Base-by-base conservation (phyloP, 495 filamentous ascomycete species). In the Trichoderma orchidacearum region DNA sequence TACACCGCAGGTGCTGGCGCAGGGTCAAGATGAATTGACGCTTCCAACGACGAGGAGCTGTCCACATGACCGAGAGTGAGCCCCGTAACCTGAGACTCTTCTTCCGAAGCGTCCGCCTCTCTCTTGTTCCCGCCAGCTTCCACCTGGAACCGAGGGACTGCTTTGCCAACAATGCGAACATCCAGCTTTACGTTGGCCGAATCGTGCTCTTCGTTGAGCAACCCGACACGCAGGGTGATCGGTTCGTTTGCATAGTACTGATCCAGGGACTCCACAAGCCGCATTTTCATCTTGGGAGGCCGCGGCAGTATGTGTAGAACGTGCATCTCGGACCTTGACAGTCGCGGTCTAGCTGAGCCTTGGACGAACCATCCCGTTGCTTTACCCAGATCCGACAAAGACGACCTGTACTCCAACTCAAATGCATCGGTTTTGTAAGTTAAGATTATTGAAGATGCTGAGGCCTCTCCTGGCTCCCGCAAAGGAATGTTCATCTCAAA, bases 251-350 rank as follows among this genome's bases (percentile, higher is more conserved):
- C 85, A 63, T 95, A 97, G 67, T 93, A 94, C 30, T 85, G 81
- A 23, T 80, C 73, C 56, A 74, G 72, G 48, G 85, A 68, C 48
- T 80, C 76, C 2, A 77, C 71, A 21, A 86, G 67, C 27, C 72
- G 75, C 31, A 97, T 78, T 58, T 86, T 81, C 69, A 99, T 84
- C 66, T 96, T 97, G 0, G 93, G 93, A 36, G 93, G 93, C 64
- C 93, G 86, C 4, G 92, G 93, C 56, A 89, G 74, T 31, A 97
- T 82, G 50, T 79, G 86, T 30, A 85, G 76, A 60, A 70, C 60
- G 17, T 74, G 72, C 11, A 78, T 71, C 32, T 79, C 72, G 25
- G 62, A 58, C 36, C 77, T 70, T 23, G 75, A 69, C 3, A 85
- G 48, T 31, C 66, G 73, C 60, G 74, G 79, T 30, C 70, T 71